Evolutionary conservation across 192 early-diverging fungal genomes (phyloP), one percentile per base, ranked within the genome.

Genomic region (Mortierella claussenii): DNA sequence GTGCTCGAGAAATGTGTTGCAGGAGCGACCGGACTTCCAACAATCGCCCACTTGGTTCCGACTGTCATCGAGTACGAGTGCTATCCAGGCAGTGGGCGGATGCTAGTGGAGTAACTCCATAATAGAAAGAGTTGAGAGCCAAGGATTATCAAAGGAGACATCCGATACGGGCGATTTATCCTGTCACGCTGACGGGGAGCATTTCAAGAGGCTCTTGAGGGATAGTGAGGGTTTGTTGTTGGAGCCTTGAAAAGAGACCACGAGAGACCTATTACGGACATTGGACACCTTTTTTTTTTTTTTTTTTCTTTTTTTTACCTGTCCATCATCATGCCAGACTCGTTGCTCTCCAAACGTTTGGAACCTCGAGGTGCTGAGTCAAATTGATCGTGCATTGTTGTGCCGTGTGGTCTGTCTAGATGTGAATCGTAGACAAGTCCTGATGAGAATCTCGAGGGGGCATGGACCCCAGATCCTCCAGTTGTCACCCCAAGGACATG

Each of bases 11-110:
- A 52, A n/a, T 76, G 73, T 51, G 65, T 76, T n/a, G 1, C 21
- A 20, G 8, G 58, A 76, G 26, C 42, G 73, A 40, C 58, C 64
- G 2, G 73, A 76, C 17, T 47, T 23, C 0, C 63, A 76, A n/a
- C 73, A 76, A 26, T 66, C 73, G 6, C 64, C 63, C 1, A 76
- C 73, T 21, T 76, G 73, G 73, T 76, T 76, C 53, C 73, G 73
- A 26, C 30, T 67, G 31, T 76, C 73, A 9, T 76, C 73, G 12
- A 76, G 73, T 36, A 65, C 59, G n/a, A 60, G 12, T 37, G 73
- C 64, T 8, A 65, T 76, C 0, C 63, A 76, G 47, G 64, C 64
- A 0, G 37, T 76, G 0, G 60, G 23, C 15, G n/a, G 37, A 55
- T 27, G 55, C 63, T 24, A 65, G 73, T 27, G 73, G 73, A 0